Percentiles rank a stretch among this genome's conserved stretches.
Evolutionary conservation across 2,329 filamentous ascomycete species (phyloP).

Genomic region (Sarocladium strictum): DNA sequence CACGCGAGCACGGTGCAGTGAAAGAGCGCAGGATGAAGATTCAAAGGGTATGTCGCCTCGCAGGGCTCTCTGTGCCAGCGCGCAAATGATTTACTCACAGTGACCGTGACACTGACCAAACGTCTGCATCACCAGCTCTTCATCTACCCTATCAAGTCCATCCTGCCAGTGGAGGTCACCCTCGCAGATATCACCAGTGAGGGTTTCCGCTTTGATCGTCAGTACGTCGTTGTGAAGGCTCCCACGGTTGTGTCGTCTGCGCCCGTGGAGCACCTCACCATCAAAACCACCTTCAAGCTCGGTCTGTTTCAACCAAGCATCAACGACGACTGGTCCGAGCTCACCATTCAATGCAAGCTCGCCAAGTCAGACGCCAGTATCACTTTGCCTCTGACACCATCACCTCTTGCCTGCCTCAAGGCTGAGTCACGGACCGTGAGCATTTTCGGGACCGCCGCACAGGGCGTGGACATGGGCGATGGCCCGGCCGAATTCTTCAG

Average conservation of each 20-base stretch:
- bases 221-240: conserved; percentile 15
- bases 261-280: conserved; percentile 14
- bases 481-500: conserved; percentile 14
- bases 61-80: too few species aligned
- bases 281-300: conserved; percentile 14
- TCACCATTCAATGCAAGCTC: conserved; percentile 13
- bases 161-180: conserved; percentile 15
- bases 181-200: conserved; percentile 16
- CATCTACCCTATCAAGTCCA: conserved; percentile 16
- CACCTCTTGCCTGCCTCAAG: conserved; percentile 12
- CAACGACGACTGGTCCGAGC: conserved; percentile 15
- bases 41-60: conserved; percentile 12
- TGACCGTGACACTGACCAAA: too few species aligned
- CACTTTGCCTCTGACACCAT: conserved; percentile 15
- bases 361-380: conserved; percentile 11
- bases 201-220: conserved; percentile 16
- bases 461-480: conserved; percentile 15
- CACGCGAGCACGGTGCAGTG: background rate
- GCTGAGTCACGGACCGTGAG: conserved; percentile 14
- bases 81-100: too few species aligned
- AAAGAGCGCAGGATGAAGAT: conserved; percentile 12
- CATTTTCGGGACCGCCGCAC: conserved; percentile 15
- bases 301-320: conserved; percentile 15
- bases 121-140: conserved; percentile 16
- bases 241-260: background rate